These are phyloP conservation scores for Ilyonectria mors-panacis DNA, from an alignment of 2,329 filamentous ascomycete genomes.

Conservation along the genomic window DNA sequence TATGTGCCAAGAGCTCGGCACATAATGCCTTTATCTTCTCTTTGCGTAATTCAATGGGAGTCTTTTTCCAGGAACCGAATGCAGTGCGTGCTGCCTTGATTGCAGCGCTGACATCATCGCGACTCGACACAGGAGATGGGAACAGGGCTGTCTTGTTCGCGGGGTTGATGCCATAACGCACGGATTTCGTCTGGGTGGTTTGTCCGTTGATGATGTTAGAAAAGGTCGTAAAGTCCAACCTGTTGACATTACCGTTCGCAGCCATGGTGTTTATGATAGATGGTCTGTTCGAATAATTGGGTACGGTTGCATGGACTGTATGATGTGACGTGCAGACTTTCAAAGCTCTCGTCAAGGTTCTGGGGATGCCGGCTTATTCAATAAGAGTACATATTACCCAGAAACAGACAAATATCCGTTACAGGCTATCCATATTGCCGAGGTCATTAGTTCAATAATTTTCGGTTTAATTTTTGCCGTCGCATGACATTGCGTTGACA, in stretches of 20 bases:
- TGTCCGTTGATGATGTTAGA: constrained; percentile 6
- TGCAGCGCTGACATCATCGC: neutral
- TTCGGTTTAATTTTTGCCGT: neutral
- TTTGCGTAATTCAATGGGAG: neutral
- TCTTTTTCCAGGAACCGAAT: neutral
- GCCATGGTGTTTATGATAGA: neutral
- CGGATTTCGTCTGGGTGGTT: neutral
- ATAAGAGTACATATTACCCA: neutral
- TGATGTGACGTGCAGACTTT: neutral
- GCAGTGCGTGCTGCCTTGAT: neutral
- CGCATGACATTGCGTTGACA: neutral
- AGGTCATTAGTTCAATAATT: neutral
- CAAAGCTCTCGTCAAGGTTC: neutral
- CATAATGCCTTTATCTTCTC: neutral
- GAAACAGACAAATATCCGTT: neutral
- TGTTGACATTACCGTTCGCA: neutral
- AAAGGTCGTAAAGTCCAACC: neutral
- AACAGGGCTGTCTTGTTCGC: neutral
- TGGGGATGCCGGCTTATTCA: neutral
- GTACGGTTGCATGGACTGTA: neutral
- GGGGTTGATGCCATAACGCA: neutral
- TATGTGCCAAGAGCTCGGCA: neutral
- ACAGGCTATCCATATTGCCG: neutral
- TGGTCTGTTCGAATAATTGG: neutral
- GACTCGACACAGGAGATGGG: neutral